Evolutionary conservation across 306 rosid species (phyloP).

Genomic region (Vigna hirtella): DNA sequence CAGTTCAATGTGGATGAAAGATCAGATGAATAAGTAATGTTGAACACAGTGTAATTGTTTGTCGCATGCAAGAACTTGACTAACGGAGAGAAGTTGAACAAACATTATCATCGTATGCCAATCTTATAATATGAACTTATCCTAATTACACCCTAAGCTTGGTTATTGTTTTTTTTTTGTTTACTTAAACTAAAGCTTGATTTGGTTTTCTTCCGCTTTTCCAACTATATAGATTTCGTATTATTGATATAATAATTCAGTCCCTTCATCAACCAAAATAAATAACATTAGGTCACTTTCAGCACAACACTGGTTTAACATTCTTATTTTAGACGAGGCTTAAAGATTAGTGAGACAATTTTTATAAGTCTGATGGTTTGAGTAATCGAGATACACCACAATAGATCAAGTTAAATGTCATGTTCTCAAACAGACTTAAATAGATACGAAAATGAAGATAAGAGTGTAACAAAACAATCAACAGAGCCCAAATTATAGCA

Average conservation of each 20-base stretch:
- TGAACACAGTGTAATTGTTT: neutral
- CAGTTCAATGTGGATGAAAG: neutral
- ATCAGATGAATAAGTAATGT: neutral
- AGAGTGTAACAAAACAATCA: neutral
- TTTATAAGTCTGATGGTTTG: neutral
- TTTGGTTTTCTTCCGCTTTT: neutral
- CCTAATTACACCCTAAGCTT: conserved; percentile 1
- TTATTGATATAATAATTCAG: neutral
- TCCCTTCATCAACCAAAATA: neutral
- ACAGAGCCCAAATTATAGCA: neutral
- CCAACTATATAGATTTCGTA: neutral
- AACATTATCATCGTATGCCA: conserved; percentile 3
- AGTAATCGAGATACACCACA: neutral
- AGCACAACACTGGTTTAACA: neutral
- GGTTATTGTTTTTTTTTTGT: neutral
- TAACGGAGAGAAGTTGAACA: conserved; percentile 13
- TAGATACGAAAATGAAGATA: conserved; percentile 11
- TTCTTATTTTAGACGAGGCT: neutral
- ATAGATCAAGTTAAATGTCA: neutral
- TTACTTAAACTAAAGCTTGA: neutral
- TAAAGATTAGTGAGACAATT: neutral
- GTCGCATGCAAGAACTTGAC: neutral
- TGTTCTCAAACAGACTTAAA: neutral
- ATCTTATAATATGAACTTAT: neutral
- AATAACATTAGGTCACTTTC: neutral